Conservation (phyloP, 148 eudicot genomes). For the Rhododendron simsii region DNA sequence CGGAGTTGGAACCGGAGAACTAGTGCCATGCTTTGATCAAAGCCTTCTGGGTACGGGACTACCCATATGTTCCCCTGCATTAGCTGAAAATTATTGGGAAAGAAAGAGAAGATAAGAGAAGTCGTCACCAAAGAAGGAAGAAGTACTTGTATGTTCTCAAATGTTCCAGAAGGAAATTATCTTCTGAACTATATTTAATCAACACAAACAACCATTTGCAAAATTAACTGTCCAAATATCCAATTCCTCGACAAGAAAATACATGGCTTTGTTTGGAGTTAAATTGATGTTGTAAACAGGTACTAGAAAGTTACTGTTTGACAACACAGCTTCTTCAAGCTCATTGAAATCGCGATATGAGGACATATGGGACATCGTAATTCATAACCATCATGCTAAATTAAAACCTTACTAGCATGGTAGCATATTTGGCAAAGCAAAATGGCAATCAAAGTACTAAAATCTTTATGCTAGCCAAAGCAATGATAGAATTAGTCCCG, state of each 20-base stretch:
- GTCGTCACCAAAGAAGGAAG: background rate
- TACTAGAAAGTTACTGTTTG: background rate
- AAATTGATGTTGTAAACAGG: background rate
- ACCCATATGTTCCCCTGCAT: constrained; percentile 93
- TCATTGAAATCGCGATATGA: background rate
- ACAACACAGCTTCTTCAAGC: background rate
- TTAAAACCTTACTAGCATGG: background rate
- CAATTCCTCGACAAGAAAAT: background rate
- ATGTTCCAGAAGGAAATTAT: background rate
- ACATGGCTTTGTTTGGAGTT: background rate
- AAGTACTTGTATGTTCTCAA: background rate
- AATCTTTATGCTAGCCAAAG: too few species aligned
- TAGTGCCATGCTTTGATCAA: constrained; percentile 71
- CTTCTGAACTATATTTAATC: background rate
- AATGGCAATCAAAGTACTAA: background rate
- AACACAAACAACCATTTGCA: background rate
- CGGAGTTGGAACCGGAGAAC: constrained; percentile 57
- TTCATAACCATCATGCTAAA: background rate
- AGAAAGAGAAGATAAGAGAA: background rate
- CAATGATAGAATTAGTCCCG: background rate
- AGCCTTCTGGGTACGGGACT: constrained; percentile 49
- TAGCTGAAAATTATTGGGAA: constrained; percentile 40
- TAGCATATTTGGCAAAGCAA: background rate
- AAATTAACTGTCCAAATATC: background rate
- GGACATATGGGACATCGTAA: background rate